Base-by-base conservation (phyloP, 2,329 filamentous ascomycete species). In the Apiospora arundinis region DNA sequence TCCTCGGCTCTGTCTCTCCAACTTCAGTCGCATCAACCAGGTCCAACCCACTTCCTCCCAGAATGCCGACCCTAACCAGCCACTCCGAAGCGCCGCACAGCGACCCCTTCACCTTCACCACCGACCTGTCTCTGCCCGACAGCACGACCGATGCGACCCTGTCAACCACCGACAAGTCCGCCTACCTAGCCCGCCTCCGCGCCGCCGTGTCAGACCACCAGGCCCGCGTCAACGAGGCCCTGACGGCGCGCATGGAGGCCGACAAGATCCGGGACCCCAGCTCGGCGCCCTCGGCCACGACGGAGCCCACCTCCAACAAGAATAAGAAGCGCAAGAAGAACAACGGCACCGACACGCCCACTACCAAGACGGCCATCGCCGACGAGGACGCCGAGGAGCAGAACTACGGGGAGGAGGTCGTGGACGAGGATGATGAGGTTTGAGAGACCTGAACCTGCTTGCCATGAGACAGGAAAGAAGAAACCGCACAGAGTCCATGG, bases 391-490 rank as follows among this genome's bases (percentile, higher is more conserved):
- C 88, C 73, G 90, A 91, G 78, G 93, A 94, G 78, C 90, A 93
- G 77, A 92, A 95, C 78, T 97, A 97, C 79, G 95, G 94, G 67
- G 95, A 97, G 81, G 94, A 97, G 80, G 89, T 91, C 32, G 84
- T 89, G 16, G 90, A 92, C 68, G 91, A 93, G 56, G 92, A 88
- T 69, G 65, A 67, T 18, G 56, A 63, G 56, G 56, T 63, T 37
- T 63, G 56, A 63, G 14, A 9, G 32, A 32, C 32, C 32, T 32
- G 32, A 16, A 16, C 23, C 42, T 45, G 16, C 4, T 12, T 11
- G 32, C 25, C 49, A 1, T 5, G 49, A 21, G n/a, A 9, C 25
- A 21, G 7, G 9, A 7, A 32, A 21, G 28, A 37, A 2, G 48
- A 14, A 23, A 32, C 4, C 6, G 11, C 28, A 45, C 7, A 4